Conservation (phyloP, 768 basidiomycete genomes). For the Kwoniella sp. region DNA sequence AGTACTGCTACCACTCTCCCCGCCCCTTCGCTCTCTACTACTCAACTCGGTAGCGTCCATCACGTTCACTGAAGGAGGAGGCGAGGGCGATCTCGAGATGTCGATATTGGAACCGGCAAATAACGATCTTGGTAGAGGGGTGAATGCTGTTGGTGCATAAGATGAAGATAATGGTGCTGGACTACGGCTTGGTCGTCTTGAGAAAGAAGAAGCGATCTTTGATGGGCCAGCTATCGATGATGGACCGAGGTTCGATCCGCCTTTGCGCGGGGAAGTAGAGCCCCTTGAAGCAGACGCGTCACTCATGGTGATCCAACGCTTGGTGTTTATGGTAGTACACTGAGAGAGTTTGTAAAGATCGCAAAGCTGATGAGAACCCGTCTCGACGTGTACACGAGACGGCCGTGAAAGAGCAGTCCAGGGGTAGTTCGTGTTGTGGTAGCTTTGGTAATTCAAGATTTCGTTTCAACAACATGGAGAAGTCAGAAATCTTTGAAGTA, state of each 20-base stretch:
- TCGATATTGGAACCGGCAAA: neutral
- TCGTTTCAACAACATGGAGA: too few relatives aligned
- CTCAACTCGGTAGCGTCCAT: conserved; percentile 5
- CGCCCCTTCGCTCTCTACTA: neutral
- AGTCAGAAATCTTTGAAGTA: too few relatives aligned
- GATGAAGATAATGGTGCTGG: neutral
- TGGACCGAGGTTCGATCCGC: neutral
- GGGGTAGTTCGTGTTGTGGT: too few relatives aligned
- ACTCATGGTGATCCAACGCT: too few relatives aligned
- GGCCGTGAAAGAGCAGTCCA: too few relatives aligned
- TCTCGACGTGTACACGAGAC: too few relatives aligned
- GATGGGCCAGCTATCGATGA: neutral
- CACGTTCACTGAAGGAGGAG: conserved; percentile 4
- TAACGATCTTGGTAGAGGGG: conserved; percentile 25
- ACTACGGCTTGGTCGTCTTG: conserved; percentile 3
- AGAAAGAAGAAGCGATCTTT: neutral
- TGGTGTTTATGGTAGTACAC: too few relatives aligned
- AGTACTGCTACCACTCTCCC: conserved; percentile 4
- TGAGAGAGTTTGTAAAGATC: too few relatives aligned
- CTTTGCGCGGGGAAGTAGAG: neutral
- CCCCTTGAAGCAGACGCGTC: too few relatives aligned
- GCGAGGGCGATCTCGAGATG: conserved; percentile 1
- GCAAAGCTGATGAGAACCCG: too few relatives aligned
- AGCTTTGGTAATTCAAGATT: too few relatives aligned
- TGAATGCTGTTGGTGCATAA: conserved; percentile 16